phyloP scores from a whole-genome alignment of 1,284 basidiomycete species.

The Neotropicomus parvogracilis region DNA sequence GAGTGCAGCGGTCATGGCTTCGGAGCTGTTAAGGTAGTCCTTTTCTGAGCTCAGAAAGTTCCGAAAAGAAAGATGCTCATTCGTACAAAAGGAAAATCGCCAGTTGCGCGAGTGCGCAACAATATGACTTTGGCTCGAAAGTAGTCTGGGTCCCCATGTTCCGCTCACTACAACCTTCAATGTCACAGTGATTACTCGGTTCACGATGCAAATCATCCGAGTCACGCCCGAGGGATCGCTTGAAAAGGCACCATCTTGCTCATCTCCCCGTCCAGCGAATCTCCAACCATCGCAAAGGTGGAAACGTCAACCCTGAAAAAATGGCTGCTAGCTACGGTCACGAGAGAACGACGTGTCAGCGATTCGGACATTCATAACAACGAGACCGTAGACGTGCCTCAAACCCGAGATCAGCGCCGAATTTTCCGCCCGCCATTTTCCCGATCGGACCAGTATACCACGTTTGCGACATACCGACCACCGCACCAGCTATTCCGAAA shows the following conservation, averaged over 20 bases:
- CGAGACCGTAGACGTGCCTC: slow-evolving; percentile 36
- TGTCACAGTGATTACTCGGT: no score
- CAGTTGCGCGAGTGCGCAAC: no score
- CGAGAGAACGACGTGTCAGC: not conserved
- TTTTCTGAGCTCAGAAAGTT: no score
- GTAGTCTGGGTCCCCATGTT: no score
- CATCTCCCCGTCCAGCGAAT: slow-evolving; percentile 41
- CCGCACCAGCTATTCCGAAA: slow-evolving; percentile 46
- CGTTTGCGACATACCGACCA: slow-evolving; percentile 47
- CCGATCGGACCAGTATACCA: slow-evolving; percentile 56
- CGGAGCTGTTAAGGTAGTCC: slow-evolving; percentile 28
- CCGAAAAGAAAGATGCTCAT: no score
- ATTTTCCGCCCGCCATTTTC: slow-evolving; percentile 37
- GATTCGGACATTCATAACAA: not conserved
- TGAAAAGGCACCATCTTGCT: not conserved
- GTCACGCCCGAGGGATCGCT: no score
- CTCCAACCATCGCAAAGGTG: slow-evolving; percentile 44
- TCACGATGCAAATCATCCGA: no score
- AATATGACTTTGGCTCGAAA: no score
- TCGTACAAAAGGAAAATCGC: no score
- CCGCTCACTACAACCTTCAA: no score
- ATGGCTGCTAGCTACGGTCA: slow-evolving; percentile 39
- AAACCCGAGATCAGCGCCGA: slow-evolving; percentile 56
- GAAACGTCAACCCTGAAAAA: slow-evolving; percentile 42
- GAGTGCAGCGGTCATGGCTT: slow-evolving; percentile 35